Evolutionary conservation across 2,329 filamentous ascomycete species (phyloP).

Genomic region (Botrytis deweyae): DNA sequence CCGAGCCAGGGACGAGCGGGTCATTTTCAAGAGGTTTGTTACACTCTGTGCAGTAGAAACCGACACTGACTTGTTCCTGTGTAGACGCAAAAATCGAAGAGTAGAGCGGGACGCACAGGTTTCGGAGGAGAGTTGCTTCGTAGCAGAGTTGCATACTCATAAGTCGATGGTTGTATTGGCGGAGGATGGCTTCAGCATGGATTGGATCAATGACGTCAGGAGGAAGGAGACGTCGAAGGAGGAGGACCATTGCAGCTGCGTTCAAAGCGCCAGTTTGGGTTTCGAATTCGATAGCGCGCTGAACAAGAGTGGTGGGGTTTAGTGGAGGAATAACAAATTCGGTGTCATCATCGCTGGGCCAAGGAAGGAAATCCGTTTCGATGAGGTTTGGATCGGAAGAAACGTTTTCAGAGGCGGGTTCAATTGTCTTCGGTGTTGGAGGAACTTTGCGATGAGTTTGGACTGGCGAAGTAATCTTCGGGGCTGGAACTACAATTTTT

Average conservation of each 20-base stretch:
- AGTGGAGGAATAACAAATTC: slow-evolving; percentile 55
- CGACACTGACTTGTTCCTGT: slow-evolving; percentile 54
- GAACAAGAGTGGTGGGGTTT: slow-evolving; percentile 55
- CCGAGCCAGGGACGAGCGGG: slow-evolving; percentile 41
- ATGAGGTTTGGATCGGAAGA: slow-evolving; percentile 44
- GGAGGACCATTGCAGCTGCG: slow-evolving; percentile 59
- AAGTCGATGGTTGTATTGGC: slow-evolving; percentile 60
- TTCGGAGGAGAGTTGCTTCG: slow-evolving; percentile 60
- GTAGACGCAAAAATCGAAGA: slow-evolving; percentile 53
- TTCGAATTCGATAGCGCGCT: slow-evolving; percentile 57
- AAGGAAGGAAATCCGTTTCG: slow-evolving; percentile 59
- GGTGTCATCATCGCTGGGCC: slow-evolving; percentile 56
- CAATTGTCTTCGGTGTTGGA: not conserved
- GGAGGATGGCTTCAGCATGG: slow-evolving; percentile 56
- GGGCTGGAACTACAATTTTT: not conserved
- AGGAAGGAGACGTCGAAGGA: slow-evolving; percentile 58
- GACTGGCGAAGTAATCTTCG: slow-evolving; percentile 25
- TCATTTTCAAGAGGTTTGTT: slow-evolving; percentile 52
- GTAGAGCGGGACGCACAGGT: slow-evolving; percentile 56
- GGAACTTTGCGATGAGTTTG: slow-evolving; percentile 30
- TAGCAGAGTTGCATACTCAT: slow-evolving; percentile 59
- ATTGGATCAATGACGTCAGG: slow-evolving; percentile 53
- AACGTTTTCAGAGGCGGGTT: not conserved
- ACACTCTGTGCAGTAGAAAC: slow-evolving; percentile 56
- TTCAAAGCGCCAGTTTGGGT: slow-evolving; percentile 55